phyloP scores from a whole-genome alignment of 1,284 basidiomycete species.

The Irpex lacteus region DNA sequence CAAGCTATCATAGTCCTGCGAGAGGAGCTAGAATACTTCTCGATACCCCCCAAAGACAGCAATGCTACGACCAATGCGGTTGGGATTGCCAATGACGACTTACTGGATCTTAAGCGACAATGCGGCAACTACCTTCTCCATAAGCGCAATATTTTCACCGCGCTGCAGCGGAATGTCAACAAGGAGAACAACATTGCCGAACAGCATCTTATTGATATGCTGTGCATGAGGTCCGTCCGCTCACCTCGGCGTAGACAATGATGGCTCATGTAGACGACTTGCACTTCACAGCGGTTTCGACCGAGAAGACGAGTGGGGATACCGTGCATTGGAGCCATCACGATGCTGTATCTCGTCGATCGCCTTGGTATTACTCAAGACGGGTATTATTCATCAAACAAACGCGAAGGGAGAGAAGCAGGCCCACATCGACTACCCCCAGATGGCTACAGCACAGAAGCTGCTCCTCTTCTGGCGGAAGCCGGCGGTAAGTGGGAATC shows the following conservation, averaged over 20 bases:
- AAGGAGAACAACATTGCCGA: conserved; percentile 99
- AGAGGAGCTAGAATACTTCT: conserved; percentile 98
- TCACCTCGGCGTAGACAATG: conserved; percentile 6
- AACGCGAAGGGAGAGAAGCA: conserved; percentile 54
- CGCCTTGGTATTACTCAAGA: conserved; percentile 96
- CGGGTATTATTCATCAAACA: conserved; percentile 81
- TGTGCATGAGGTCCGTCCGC: conserved; percentile 89
- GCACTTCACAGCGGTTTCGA: conserved; percentile 77
- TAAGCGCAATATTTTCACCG: conserved; percentile 94
- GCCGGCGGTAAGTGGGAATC: conserved; percentile 74
- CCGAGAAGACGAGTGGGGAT: conserved; percentile 96
- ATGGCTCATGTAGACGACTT: conserved; percentile 2
- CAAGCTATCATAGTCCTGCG: conserved; percentile 98
- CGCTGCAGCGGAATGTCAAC: conserved; percentile 96
- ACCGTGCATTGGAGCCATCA: conserved; percentile 91
- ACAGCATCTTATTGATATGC: conserved; percentile 99
- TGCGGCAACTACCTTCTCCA: conserved; percentile 89
- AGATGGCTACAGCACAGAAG: conserved; percentile 98
- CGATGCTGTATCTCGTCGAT: conserved; percentile 98
- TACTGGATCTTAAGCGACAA: conserved; percentile 76
- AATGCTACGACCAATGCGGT: conserved; percentile 66
- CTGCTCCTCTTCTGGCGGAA: conserved; percentile 98
- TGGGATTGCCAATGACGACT: conserved; percentile 74
- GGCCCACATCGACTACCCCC: conserved; percentile 82
- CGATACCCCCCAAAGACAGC: conserved; percentile 80